phyloP scores from a whole-genome alignment of 345 rosid species.

The Kandelia obovata region DNA sequence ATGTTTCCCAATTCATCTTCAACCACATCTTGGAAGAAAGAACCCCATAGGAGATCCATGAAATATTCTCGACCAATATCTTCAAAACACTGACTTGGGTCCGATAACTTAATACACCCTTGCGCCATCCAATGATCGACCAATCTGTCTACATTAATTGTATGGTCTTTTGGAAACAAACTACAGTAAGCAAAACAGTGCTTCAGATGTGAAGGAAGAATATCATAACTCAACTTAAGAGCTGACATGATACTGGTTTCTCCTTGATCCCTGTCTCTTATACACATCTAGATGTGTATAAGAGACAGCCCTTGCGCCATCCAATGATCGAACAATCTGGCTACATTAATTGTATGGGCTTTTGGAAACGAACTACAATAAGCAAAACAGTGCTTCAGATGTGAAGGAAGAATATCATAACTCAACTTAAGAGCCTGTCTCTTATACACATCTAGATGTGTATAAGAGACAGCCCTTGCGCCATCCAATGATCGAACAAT shows the following conservation, averaged over 20 bases:
- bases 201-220: constrained; percentile 27
- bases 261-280: no score
- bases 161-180: constrained; percentile 21
- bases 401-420: constrained; percentile 17
- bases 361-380: constrained; percentile 28
- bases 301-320: no score
- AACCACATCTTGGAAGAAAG: neutral
- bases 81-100: no score
- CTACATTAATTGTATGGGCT: constrained; percentile 1
- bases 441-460: no score
- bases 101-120: no score
- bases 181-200: constrained; percentile 31
- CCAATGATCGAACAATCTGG: constrained; percentile 1
- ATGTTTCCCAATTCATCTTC: neutral
- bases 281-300: no score
- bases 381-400: constrained; percentile 30
- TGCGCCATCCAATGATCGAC: constrained; percentile 18
- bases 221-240: neutral
- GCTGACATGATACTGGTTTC: no score
- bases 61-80: no score
- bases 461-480: no score
- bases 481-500: constrained; percentile 6
- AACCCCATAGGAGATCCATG: no score
- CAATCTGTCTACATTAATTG: neutral
- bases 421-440: no score